Evolutionary conservation across 768 basidiomycete species (phyloP), one percentile per base, ranked within the genome.

Genomic region (Lentinula guzmanii): DNA sequence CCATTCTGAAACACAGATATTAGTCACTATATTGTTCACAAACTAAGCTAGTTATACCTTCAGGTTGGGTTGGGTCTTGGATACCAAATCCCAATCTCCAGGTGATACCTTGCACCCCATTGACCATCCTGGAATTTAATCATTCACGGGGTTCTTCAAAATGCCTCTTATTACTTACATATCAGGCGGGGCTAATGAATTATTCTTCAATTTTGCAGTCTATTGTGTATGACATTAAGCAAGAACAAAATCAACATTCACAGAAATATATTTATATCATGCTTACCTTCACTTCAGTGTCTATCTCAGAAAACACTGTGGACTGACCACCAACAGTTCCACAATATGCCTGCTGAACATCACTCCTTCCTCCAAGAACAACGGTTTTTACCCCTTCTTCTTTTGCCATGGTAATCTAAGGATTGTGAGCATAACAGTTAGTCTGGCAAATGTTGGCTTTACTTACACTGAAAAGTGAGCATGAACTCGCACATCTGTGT

Each of bases 241-340:
- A 6, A 16, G 16, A 16, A 28, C 33, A 5, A 54, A 15, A 52
- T 52, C 9, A 35, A 3, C 21, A 37, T 10, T 6, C 16, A 3
- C 39, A 18, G 18, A 7, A 39, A 61, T 2, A 5, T 45, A 45
- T 16, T 6, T 7, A 18, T n/a, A 1, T 2, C 53, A 35, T 46
- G 37, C 69, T 54, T 60, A 75, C 79, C 77, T 84, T 86, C 63
- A 85, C 75, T 68, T 85, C 80, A 11, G 82, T 83, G 66, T 86
- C 83, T 10, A 86, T 81, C n/a, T 75, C 78, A 1, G 80, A 76
- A 68, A 81, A 86, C 64, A 80, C 79, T 1, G 80, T 80, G 4
- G 82, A 84, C 70, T 87, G 82, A 0, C 85, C 85, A n/a, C 84
- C 85, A 34, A 86, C 84, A 41, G 78, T 81, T 18, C 85, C 85